A percentile compares a stretch with the other conserved stretches of the same genome.
Evolutionary conservation across 1,284 basidiomycete genomes (phyloP).

Genomic region (Mycena sp.): DNA sequence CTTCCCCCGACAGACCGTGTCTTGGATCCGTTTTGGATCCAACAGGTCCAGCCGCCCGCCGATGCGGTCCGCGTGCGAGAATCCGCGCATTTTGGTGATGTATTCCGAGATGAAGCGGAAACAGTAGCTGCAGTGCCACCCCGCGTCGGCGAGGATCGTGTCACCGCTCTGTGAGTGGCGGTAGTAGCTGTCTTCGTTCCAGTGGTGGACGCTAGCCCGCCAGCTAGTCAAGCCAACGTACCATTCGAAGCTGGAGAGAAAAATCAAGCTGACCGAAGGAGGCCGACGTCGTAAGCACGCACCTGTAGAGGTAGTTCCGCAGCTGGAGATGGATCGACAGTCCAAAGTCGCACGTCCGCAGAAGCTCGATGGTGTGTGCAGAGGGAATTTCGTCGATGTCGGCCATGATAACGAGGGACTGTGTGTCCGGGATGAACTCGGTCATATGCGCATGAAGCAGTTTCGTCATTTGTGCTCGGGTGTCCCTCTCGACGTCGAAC

Average conservation of each 20-base stretch:
- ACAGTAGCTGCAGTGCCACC: conserved; percentile 72
- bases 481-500: conserved; percentile 51
- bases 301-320: conserved; percentile 72
- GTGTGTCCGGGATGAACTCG: conserved; percentile 41
- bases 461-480: conserved; percentile 53
- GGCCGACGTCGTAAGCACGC: conserved; percentile 4
- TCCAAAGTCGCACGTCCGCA: conserved; percentile 68
- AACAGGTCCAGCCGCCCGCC: conserved; percentile 63
- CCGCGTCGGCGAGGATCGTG: conserved; percentile 66
- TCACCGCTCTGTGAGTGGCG: conserved; percentile 66
- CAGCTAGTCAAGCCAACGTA: conserved; percentile 62
- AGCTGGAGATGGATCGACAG: conserved; percentile 69
- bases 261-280: not conserved
- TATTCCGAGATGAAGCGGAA: conserved; percentile 71
- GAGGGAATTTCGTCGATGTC: conserved; percentile 79
- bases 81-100: conserved; percentile 69
- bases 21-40: conserved; percentile 62
- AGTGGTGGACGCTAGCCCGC: conserved; percentile 64
- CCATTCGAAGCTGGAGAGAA: conserved; percentile 60
- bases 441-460: conserved; percentile 51
- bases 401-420: conserved; percentile 66
- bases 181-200: conserved; percentile 54
- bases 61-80: conserved; percentile 73
- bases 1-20: conserved; percentile 67
- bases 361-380: conserved; percentile 61